These are phyloP conservation scores for Ustulina deusta DNA, from an alignment of 2,329 filamentous ascomycete genomes.

Conservation along the genomic window DNA sequence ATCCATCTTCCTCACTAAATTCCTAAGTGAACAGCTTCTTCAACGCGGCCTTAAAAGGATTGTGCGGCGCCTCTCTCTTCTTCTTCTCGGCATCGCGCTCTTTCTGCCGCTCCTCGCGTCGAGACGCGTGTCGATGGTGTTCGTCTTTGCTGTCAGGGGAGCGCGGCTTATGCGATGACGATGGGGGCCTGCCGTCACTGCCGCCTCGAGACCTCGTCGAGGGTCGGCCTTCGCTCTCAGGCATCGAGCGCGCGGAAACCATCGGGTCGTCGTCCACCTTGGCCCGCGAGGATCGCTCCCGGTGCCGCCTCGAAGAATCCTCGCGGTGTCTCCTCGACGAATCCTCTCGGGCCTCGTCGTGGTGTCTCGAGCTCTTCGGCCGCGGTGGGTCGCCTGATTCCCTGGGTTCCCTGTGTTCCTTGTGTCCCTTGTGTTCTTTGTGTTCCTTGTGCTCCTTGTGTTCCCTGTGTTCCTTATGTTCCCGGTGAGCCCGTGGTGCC, in stretches of 20 bases:
- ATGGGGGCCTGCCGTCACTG: conserved; percentile 21
- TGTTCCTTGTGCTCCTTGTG: background rate
- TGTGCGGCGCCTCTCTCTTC: conserved; percentile 49
- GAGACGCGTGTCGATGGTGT: conserved; percentile 49
- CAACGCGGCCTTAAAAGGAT: conserved; percentile 53
- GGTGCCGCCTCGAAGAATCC: conserved; percentile 40
- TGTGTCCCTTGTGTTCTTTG: background rate
- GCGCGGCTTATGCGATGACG: conserved; percentile 26
- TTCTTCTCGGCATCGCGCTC: conserved; percentile 33
- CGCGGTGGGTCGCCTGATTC: conserved; percentile 31
- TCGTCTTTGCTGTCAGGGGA: conserved; percentile 45
- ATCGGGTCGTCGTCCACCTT: conserved; percentile 23
- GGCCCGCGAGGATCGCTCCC: conserved; percentile 29
- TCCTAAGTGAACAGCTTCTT: conserved; percentile 54
- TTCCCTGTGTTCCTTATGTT: background rate
- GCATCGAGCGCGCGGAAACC: conserved; percentile 28
- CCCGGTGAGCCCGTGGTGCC: conserved; percentile 20
- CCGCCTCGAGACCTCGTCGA: conserved; percentile 19
- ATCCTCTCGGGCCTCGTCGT: conserved; percentile 34
- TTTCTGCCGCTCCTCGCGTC: conserved; percentile 33
- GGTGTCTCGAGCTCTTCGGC: conserved; percentile 35
- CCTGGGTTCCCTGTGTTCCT: conserved; percentile 2
- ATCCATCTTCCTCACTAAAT: background rate
- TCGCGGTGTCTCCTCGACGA: conserved; percentile 40
- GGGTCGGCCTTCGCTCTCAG: conserved; percentile 30